phyloP scores from a whole-genome alignment of 352 stramenopile genomes.

The Phytophthora sojae region DNA sequence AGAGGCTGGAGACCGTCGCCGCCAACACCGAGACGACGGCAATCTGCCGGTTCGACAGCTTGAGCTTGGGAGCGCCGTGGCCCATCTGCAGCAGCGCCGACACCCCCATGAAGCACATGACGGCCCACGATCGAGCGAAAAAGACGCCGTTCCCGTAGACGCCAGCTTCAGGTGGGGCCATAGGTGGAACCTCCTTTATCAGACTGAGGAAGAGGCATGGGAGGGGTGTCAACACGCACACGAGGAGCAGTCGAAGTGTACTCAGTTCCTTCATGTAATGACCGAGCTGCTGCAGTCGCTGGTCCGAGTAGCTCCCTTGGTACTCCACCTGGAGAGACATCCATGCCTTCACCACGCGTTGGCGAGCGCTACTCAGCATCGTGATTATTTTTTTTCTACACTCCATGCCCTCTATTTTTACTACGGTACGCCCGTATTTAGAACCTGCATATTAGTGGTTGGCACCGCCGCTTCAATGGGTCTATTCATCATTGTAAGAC shows the following conservation, averaged over 20 bases:
- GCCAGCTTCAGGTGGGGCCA: slow-evolving; percentile 28
- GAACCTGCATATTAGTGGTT: too few relatives aligned
- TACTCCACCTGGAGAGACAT: slow-evolving; percentile 32
- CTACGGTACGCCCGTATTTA: too few relatives aligned
- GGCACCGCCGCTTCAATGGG: too few relatives aligned
- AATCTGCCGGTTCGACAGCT: slow-evolving; percentile 15
- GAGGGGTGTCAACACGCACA: slow-evolving; percentile 39
- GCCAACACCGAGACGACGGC: slow-evolving; percentile 14
- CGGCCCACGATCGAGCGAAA: slow-evolving; percentile 30
- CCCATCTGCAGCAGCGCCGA: slow-evolving; percentile 19
- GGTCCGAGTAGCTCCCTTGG: slow-evolving; percentile 27
- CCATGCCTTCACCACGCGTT: slow-evolving; percentile 10
- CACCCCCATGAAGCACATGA: slow-evolving; percentile 19
- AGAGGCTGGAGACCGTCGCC: slow-evolving; percentile 16
- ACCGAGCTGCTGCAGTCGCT: slow-evolving; percentile 12
- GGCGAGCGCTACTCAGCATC: not conserved
- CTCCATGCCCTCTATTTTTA: too few relatives aligned
- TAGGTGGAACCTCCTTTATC: slow-evolving; percentile 37
- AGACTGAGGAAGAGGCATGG: slow-evolving; percentile 41
- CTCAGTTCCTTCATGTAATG: slow-evolving; percentile 4
- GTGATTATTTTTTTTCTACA: too few relatives aligned
- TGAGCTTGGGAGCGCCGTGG: slow-evolving; percentile 18
- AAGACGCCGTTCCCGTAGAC: slow-evolving; percentile 46
- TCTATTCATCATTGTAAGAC: too few relatives aligned
- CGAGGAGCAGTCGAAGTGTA: not conserved